Conservation (phyloP, 495 filamentous ascomycete genomes). For the Daldinia bambusicola region DNA sequence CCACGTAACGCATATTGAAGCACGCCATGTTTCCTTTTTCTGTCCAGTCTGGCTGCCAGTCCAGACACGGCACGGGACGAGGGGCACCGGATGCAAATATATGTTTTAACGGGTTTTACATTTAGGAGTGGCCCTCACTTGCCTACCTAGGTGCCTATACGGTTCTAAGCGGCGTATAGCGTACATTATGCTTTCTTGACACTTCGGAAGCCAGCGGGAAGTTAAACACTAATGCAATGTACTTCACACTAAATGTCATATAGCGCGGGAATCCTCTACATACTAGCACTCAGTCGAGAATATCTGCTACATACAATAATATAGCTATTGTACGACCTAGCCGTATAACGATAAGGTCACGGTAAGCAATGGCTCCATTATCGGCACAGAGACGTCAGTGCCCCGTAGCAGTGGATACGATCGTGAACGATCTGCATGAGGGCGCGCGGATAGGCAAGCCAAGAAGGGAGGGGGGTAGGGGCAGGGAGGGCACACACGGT, state of each 20-base stretch:
- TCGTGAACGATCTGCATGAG: slow-evolving; percentile 30
- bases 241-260: too few relatives aligned
- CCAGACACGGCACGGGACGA: not conserved
- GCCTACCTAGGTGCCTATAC: too few relatives aligned
- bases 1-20: not conserved
- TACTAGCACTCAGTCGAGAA: not conserved
- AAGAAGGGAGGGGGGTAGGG: slow-evolving; percentile 10
- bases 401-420: slow-evolving; percentile 35
- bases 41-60: not conserved
- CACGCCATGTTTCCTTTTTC: slow-evolving; percentile 2
- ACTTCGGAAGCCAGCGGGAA: slow-evolving; percentile 1
- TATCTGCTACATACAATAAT: slow-evolving; percentile 10
- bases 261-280: not conserved
- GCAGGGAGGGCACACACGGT: too few relatives aligned
- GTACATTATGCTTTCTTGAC: not conserved
- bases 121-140: not conserved
- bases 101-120: not conserved
- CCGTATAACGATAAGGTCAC: slow-evolving; percentile 9
- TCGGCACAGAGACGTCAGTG: slow-evolving; percentile 39
- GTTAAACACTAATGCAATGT: not conserved
- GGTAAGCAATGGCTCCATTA: slow-evolving; percentile 33
- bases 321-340: slow-evolving; percentile 23
- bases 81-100: not conserved
- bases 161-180: not conserved
- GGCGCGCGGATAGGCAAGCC: slow-evolving; percentile 34